A percentile compares a stretch with the other conserved stretches of the same genome.
These are phyloP conservation scores for Aureobasidium sp. DNA, from an alignment of 2,329 filamentous ascomycete genomes.

Conservation along the genomic window DNA sequence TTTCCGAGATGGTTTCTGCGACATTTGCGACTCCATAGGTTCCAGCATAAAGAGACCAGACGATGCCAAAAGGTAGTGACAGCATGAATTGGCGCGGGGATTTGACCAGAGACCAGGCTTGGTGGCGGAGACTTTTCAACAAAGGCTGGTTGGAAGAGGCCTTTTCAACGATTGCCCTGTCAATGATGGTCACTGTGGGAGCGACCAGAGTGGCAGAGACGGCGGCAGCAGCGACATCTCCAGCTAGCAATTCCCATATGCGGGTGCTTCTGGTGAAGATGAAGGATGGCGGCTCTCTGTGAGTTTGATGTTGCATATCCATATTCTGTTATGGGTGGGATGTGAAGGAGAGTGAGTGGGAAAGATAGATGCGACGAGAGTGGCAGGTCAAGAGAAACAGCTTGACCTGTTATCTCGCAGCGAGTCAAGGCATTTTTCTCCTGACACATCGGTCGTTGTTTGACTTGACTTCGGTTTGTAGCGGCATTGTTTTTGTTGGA, in stretches of 20 bases:
- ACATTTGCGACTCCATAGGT: constrained; percentile 25
- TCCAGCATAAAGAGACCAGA: constrained; percentile 25
- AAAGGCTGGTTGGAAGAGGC: constrained; percentile 19
- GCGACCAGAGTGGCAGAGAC: constrained; percentile 24
- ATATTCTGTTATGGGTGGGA: not conserved
- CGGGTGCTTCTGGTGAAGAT: constrained; percentile 8
- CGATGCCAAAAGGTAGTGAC: constrained; percentile 24
- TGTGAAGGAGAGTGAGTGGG: not conserved
- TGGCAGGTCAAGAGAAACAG: not conserved
- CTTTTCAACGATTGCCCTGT: constrained; percentile 25
- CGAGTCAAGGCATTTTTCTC: constrained; percentile 10
- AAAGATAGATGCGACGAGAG: not conserved
- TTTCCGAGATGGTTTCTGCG: constrained; percentile 18
- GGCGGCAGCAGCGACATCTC: constrained; percentile 23
- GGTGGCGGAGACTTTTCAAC: constrained; percentile 18
- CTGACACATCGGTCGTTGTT: constrained; percentile 2
- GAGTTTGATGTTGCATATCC: constrained; percentile 1
- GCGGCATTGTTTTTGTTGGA: constrained; percentile 13
- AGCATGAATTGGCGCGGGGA: constrained; percentile 23
- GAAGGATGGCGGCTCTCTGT: constrained; percentile 7
- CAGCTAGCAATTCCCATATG: constrained; percentile 17
- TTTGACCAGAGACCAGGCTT: constrained; percentile 21
- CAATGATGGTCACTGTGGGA: constrained; percentile 23
- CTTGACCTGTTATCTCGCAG: not conserved
- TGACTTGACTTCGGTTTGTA: constrained; percentile 1